Evolutionary conservation across 345 rosid genomes (phyloP).

Genomic region (Cardamine occulta): DNA sequence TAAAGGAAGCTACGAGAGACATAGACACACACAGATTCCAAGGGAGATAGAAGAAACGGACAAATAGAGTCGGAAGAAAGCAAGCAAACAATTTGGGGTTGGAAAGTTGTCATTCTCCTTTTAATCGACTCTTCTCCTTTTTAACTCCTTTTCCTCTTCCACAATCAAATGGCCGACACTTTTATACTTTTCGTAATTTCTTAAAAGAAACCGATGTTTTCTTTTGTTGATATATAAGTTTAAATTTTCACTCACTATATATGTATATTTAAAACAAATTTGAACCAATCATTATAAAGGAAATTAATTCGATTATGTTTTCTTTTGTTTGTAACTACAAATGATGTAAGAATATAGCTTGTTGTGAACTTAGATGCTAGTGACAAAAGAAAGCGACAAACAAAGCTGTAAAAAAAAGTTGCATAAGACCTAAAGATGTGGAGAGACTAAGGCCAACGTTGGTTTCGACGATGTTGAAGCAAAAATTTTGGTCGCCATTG

Average conservation of each 20-base stretch:
- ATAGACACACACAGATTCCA: constrained; percentile 65
- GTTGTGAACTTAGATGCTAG: constrained; percentile 7
- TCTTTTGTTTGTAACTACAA: neutral
- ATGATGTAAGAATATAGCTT: neutral
- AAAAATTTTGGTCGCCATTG: neutral
- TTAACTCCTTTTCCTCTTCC: constrained; percentile 27
- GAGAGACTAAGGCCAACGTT: constrained; percentile 30
- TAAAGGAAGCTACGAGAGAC: constrained; percentile 17
- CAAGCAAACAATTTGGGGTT: constrained; percentile 43
- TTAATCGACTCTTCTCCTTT: constrained; percentile 56
- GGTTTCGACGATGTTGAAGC: constrained; percentile 13
- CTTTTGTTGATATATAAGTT: neutral
- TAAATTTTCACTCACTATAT: neutral
- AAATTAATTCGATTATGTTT: neutral
- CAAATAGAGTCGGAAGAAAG: constrained; percentile 66
- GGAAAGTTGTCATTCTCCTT: constrained; percentile 60
- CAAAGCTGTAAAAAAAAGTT: constrained; percentile 12
- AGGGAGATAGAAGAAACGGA: constrained; percentile 60
- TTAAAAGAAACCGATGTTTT: constrained; percentile 3
- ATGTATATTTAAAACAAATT: neutral
- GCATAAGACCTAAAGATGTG: constrained; percentile 32
- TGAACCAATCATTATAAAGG: constrained; percentile 23
- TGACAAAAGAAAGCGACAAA: constrained; percentile 25
- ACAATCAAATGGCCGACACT: constrained; percentile 44
- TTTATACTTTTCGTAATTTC: constrained; percentile 21